Evolutionary conservation across 495 filamentous ascomycete species (phyloP).

Genomic region (Neurospora sp.): DNA sequence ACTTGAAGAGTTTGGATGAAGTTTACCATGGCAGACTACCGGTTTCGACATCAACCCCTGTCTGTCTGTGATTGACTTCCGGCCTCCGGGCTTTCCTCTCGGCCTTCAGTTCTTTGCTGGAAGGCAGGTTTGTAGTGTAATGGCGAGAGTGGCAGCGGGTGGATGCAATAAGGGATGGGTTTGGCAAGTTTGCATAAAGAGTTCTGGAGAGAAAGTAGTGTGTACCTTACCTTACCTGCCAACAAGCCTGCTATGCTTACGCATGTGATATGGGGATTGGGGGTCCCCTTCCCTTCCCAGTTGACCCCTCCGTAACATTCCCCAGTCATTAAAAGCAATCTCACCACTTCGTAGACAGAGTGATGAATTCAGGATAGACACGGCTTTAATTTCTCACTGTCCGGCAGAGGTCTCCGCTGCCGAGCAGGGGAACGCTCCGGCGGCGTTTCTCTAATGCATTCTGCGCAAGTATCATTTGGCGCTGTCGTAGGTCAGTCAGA

Average conservation of each 20-base stretch:
- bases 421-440: not conserved
- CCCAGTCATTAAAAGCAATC: not conserved
- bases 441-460: not conserved
- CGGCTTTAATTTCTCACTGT: not conserved
- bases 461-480: not conserved
- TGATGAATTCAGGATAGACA: not conserved
- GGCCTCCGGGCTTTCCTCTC: not conserved
- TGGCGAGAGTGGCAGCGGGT: too few species aligned
- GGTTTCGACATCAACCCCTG: too few species aligned
- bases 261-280: not conserved
- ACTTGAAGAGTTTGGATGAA: too few species aligned
- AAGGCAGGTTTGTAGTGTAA: not conserved
- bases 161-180: not conserved
- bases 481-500: not conserved
- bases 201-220: not conserved
- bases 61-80: not conserved
- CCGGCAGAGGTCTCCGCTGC: not conserved
- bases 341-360: not conserved
- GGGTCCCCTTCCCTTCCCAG: not conserved
- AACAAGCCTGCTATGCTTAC: not conserved
- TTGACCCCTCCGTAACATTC: not conserved
- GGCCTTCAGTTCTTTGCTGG: not conserved
- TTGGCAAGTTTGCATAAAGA: not conserved
- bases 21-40: too few species aligned
- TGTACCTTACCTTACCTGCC: not conserved